A percentile compares a stretch with the other conserved stretches of the same genome.
Conservation (phyloP, 768 basidiomycete species). For the Russula abietina region DNA sequence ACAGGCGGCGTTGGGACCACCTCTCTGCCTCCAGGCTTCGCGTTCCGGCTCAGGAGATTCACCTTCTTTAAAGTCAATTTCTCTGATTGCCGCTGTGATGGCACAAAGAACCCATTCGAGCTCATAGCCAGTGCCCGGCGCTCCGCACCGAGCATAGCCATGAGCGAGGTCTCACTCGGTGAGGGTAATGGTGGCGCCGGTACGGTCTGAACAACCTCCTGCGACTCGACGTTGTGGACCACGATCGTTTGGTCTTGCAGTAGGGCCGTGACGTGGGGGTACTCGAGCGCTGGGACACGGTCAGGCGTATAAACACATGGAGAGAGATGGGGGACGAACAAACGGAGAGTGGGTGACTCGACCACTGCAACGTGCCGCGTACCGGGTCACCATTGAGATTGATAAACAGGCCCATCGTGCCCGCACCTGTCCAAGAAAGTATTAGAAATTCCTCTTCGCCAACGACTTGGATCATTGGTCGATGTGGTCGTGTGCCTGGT, state of each 20-base stretch:
- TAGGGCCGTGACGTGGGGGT: slow-evolving; percentile 73
- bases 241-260: slow-evolving; percentile 74
- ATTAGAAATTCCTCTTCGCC: slow-evolving; percentile 78
- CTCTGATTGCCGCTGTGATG: slow-evolving; percentile 37
- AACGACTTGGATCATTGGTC: slow-evolving; percentile 72
- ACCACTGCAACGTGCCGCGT: slow-evolving; percentile 85
- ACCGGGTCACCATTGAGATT: slow-evolving; percentile 82
- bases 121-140: slow-evolving; percentile 31
- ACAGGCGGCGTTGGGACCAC: neutral
- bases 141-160: slow-evolving; percentile 29
- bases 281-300: slow-evolving; percentile 57
- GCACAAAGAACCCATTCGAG: slow-evolving; percentile 38
- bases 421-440: slow-evolving; percentile 75
- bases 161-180: slow-evolving; percentile 25
- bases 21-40: slow-evolving; percentile 21
- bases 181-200: slow-evolving; percentile 36
- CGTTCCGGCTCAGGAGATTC: slow-evolving; percentile 17
- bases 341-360: slow-evolving; percentile 65
- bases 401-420: slow-evolving; percentile 82
- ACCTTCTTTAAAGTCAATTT: slow-evolving; percentile 33
- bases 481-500: slow-evolving; percentile 36
- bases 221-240: slow-evolving; percentile 74
- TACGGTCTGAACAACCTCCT: slow-evolving; percentile 64
- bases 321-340: slow-evolving; percentile 44
- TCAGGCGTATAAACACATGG: neutral